Conservation (phyloP, 768 basidiomycete species). For the Kondoa malvinella region DNA sequence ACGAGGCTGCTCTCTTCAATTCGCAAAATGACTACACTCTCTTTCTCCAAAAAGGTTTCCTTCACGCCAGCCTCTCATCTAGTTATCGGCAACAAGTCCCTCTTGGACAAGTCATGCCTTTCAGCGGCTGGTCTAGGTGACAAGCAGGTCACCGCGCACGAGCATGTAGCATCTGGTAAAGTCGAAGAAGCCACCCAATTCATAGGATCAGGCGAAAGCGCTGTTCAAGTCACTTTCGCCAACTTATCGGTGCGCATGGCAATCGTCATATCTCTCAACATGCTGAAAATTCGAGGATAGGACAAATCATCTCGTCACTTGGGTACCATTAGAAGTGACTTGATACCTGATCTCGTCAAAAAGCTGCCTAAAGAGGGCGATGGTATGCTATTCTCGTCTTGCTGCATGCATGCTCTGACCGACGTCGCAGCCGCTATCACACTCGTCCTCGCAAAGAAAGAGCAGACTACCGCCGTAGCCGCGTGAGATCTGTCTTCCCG, state of each 20-base stretch:
- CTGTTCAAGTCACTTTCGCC: not conserved
- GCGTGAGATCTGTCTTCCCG: no score
- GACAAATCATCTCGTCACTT: not conserved
- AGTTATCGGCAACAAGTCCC: not conserved
- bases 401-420: not conserved
- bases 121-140: not conserved
- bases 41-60: not conserved
- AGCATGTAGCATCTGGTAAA: constrained; percentile 1
- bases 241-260: not conserved
- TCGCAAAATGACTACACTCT: not conserved
- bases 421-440: not conserved
- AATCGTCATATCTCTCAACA: no score
- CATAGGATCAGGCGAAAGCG: not conserved
- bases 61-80: constrained; percentile 2
- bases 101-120: not conserved
- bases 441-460: not conserved
- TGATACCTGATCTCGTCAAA: not conserved
- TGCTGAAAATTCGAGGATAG: no score
- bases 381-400: no score
- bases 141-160: not conserved
- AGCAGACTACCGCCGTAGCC: not conserved
- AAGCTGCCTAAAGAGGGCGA: no score
- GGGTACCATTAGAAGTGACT: not conserved
- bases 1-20: no score
- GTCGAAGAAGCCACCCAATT: not conserved